phyloP scores from a whole-genome alignment of 2,329 filamentous ascomycete species.

The Dothideomycetes sp. region DNA sequence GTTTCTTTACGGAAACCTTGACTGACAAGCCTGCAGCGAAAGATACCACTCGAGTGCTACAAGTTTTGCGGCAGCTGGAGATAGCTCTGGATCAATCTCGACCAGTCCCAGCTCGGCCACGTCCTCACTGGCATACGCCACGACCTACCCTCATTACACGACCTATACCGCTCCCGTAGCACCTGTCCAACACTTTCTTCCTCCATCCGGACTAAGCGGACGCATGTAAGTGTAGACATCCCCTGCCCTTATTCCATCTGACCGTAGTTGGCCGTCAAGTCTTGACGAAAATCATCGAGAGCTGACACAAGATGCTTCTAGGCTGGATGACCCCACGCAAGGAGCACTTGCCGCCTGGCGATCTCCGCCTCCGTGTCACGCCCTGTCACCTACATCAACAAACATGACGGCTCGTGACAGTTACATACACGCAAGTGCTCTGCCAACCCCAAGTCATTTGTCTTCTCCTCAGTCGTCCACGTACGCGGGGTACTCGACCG shows the following conservation, averaged over 20 bases:
- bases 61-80: slow-evolving; percentile 44
- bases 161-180: slow-evolving; percentile 25
- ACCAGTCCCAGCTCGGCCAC: slow-evolving; percentile 43
- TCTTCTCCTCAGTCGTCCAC: slow-evolving; percentile 20
- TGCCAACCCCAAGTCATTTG: slow-evolving; percentile 21
- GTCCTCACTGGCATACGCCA: slow-evolving; percentile 38
- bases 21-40: slow-evolving; percentile 18
- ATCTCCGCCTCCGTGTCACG: slow-evolving; percentile 19
- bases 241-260: slow-evolving; percentile 12
- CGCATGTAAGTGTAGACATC: slow-evolving; percentile 38
- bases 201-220: slow-evolving; percentile 30
- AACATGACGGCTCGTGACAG: slow-evolving; percentile 3
- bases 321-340: slow-evolving; percentile 9
- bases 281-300: slow-evolving; percentile 20
- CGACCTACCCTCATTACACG: slow-evolving; percentile 26
- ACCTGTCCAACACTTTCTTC: slow-evolving; percentile 30
- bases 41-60: slow-evolving; percentile 40
- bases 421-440: slow-evolving; percentile 23
- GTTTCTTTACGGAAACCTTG: slow-evolving; percentile 15
- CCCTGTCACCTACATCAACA: slow-evolving; percentile 4
- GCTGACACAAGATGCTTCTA: slow-evolving; percentile 10
- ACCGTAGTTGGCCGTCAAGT: slow-evolving; percentile 12
- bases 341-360: slow-evolving; percentile 22
- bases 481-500: slow-evolving; percentile 24
- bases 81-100: slow-evolving; percentile 46